Evolutionary conservation across 805 yeast species (phyloP).

Genomic region (Maudiozyma barnettii): DNA sequence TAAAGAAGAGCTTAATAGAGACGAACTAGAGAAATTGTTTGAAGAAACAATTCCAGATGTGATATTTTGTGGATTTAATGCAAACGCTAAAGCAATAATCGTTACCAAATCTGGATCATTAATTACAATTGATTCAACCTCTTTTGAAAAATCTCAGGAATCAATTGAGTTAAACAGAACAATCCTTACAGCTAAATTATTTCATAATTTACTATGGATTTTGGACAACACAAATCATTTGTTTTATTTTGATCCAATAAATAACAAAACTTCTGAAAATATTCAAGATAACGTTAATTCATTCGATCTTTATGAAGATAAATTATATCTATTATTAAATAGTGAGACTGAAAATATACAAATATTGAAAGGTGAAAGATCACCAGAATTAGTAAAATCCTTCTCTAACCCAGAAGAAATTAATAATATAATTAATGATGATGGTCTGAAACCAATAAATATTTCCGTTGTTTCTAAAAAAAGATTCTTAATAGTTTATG

Average conservation of each 20-base stretch:
- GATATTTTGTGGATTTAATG: constrained; percentile 26
- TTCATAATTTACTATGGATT: constrained; percentile 1
- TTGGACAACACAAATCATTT: constrained; percentile 5
- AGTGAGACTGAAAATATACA: neutral
- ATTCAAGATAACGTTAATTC: constrained; percentile 7
- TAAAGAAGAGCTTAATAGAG: constrained; percentile 8
- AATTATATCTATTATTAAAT: constrained; percentile 3
- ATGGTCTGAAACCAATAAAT: constrained; percentile 24
- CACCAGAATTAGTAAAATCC: neutral
- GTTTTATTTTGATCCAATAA: constrained; percentile 1
- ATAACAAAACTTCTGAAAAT: neutral
- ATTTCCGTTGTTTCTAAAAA: constrained; percentile 15
- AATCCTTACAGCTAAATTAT: constrained; percentile 3
- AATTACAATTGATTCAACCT: constrained; percentile 7
- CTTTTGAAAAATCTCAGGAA: constrained; percentile 2
- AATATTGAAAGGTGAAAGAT: neutral
- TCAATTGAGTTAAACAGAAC: constrained; percentile 1
- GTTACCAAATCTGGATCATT: constrained; percentile 18
- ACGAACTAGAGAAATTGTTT: neutral
- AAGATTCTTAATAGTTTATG: constrained; percentile 22
- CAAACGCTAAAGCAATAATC: constrained; percentile 26
- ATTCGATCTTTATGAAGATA: constrained; percentile 9
- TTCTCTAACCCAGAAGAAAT: constrained; percentile 24
- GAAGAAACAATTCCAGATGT: constrained; percentile 14
- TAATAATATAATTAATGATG: constrained; percentile 19